These are phyloP conservation scores for Fusarium verrucosum DNA, from an alignment of 2,329 filamentous ascomycete species.

Conservation along the genomic window DNA sequence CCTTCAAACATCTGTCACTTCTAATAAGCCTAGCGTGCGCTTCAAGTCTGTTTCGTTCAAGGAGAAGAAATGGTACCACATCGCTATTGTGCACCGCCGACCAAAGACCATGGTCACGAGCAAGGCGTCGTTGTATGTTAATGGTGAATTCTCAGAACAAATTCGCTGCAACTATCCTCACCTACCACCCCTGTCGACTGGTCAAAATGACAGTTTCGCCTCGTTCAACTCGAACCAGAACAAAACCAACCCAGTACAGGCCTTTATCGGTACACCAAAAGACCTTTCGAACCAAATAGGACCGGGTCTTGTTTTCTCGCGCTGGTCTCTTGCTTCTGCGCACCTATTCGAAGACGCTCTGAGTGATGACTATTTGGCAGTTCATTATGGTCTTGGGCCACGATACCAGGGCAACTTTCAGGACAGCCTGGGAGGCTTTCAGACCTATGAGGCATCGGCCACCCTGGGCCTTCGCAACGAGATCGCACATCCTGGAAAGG, in stretches of 20 bases:
- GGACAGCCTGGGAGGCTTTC: constrained; percentile 93
- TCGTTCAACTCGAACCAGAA: constrained; percentile 68
- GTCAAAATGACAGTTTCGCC: constrained; percentile 73
- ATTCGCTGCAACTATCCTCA: constrained; percentile 88
- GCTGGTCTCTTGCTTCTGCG: constrained; percentile 89
- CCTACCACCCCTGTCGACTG: constrained; percentile 71
- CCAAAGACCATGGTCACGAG: constrained; percentile 78
- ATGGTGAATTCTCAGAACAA: constrained; percentile 94
- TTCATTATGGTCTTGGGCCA: constrained; percentile 88
- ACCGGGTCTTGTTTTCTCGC: constrained; percentile 75
- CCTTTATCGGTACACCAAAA: constrained; percentile 91
- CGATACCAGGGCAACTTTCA: constrained; percentile 97
- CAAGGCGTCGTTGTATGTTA: constrained; percentile 87
- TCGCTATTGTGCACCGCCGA: constrained; percentile 85
- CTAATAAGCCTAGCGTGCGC: constrained; percentile 85
- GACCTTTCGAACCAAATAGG: constrained; percentile 83
- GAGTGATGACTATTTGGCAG: constrained; percentile 90
- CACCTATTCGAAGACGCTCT: constrained; percentile 88
- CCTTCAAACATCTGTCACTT: constrained; percentile 91
- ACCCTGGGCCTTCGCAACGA: constrained; percentile 92
- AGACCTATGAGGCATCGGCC: constrained; percentile 94
- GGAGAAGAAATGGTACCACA: constrained; percentile 87
- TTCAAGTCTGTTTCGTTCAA: constrained; percentile 87
- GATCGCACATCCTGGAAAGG: constrained; percentile 85
- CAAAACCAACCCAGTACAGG: constrained; percentile 78